phyloP scores from a whole-genome alignment of 768 basidiomycete species.

The Suillus subalutaceus region DNA sequence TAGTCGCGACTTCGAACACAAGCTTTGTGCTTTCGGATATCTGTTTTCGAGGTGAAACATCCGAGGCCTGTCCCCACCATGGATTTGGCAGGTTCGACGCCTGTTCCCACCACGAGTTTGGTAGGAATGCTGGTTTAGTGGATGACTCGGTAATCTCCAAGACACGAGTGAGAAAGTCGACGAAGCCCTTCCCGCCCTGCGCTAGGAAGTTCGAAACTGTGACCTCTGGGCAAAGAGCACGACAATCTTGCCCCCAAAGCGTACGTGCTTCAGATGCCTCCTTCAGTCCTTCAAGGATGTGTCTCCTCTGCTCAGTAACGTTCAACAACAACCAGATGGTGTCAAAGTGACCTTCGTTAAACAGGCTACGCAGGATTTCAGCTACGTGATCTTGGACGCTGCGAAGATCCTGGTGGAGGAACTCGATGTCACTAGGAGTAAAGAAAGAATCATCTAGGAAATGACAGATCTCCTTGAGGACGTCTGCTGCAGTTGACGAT shows the following conservation, averaged over 20 bases:
- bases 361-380: not conserved
- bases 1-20: constrained; percentile 15
- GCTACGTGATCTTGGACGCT: not conserved
- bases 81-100: constrained; percentile 18
- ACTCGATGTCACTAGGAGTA: not conserved
- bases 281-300: constrained; percentile 20
- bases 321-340: constrained; percentile 23
- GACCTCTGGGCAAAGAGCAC: constrained; percentile 25
- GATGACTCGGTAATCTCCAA: constrained; percentile 6
- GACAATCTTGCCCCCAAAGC: constrained; percentile 13
- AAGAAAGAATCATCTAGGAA: not conserved
- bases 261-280: constrained; percentile 10
- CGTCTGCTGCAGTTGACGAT: constrained; percentile 16
- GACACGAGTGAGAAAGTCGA: constrained; percentile 11
- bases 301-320: constrained; percentile 13
- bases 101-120: constrained; percentile 8
- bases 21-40: constrained; percentile 4
- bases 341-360: constrained; percentile 11
- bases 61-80: constrained; percentile 11
- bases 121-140: not conserved
- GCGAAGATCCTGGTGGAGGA: constrained; percentile 9
- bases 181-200: constrained; percentile 11
- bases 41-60: constrained; percentile 4
- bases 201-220: constrained; percentile 15
- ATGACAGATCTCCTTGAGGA: constrained; percentile 11